These are phyloP conservation scores for Deuterostichococcus epilithicus DNA, from an alignment of 139 green algal genomes.

Conservation along the genomic window DNA sequence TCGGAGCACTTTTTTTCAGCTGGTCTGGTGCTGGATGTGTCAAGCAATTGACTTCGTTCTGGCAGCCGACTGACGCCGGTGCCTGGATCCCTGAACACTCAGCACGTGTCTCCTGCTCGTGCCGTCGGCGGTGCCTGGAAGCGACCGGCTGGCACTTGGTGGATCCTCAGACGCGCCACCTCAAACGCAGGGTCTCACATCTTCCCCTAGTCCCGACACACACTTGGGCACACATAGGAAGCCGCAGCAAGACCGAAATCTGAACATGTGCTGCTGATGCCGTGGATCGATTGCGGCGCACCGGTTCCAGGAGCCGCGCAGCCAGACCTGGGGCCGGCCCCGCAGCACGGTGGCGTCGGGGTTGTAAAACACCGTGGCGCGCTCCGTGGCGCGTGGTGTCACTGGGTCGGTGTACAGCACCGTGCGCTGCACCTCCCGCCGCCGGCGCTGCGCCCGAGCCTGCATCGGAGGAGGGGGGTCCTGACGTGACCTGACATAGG, in stretches of 20 bases:
- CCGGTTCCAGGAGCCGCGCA: slow-evolving; percentile 81
- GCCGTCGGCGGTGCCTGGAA: too few relatives aligned
- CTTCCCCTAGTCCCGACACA: too few relatives aligned
- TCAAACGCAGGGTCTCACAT: too few relatives aligned
- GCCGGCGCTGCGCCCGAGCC: slow-evolving; percentile 38
- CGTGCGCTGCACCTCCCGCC: slow-evolving; percentile 60
- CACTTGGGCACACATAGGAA: not conserved
- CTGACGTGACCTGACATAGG: too few relatives aligned
- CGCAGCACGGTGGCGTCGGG: slow-evolving; percentile 80
- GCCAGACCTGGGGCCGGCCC: slow-evolving; percentile 73
- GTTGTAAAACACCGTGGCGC: slow-evolving; percentile 90
- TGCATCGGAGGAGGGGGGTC: slow-evolving; percentile 7
- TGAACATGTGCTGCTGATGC: not conserved
- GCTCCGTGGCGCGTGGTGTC: slow-evolving; percentile 47
- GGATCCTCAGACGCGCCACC: too few relatives aligned
- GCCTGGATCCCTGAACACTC: too few relatives aligned
- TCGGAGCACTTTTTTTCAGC: too few relatives aligned
- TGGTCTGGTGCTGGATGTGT: too few relatives aligned
- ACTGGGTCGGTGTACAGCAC: slow-evolving; percentile 80
- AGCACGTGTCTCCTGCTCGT: too few relatives aligned
- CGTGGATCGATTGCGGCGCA: slow-evolving; percentile 4
- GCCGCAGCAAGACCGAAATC: not conserved
- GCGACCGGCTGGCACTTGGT: too few relatives aligned
- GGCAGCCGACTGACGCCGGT: too few relatives aligned
- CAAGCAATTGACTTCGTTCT: too few relatives aligned